These are phyloP conservation scores for Yueomyces sp. DNA, from an alignment of 805 yeast genomes.

Conservation along the genomic window DNA sequence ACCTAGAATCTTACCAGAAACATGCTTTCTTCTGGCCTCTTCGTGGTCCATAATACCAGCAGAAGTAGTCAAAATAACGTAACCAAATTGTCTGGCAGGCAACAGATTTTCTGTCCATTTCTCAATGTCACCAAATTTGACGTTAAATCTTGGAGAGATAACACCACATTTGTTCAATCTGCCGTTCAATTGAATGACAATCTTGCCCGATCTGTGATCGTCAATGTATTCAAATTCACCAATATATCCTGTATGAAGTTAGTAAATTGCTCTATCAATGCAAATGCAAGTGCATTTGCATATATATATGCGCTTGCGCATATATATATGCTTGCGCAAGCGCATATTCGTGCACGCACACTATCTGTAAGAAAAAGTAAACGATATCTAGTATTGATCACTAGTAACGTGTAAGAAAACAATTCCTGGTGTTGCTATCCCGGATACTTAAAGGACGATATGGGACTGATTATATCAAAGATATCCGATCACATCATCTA, in stretches of 20 bases:
- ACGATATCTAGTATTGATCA: slow-evolving; percentile 31
- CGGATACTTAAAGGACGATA: slow-evolving; percentile 97
- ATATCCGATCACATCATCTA: slow-evolving; percentile 81
- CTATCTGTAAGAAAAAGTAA: slow-evolving; percentile 40
- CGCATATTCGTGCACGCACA: too few species aligned
- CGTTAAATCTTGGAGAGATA: slow-evolving; percentile 96
- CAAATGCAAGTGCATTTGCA: neutral
- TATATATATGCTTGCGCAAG: too few species aligned
- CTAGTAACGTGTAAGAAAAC: slow-evolving; percentile 54
- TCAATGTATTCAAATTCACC: slow-evolving; percentile 97
- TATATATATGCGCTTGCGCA: too few species aligned
- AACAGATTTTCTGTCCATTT: slow-evolving; percentile 96
- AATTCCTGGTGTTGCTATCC: slow-evolving; percentile 50
- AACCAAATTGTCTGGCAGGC: slow-evolving; percentile 99
- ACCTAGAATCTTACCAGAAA: slow-evolving; percentile 95
- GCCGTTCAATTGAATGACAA: slow-evolving; percentile 92
- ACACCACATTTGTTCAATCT: slow-evolving; percentile 98
- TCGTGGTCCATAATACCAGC: slow-evolving; percentile 99
- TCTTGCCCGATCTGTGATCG: slow-evolving; percentile 98
- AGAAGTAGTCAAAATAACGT: slow-evolving; percentile 92
- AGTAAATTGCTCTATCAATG: slow-evolving; percentile 1
- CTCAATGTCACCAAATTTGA: slow-evolving; percentile 86
- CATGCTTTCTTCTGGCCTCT: slow-evolving; percentile 99
- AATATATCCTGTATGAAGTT: slow-evolving; percentile 45
- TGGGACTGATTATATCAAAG: slow-evolving; percentile 45